Base-by-base conservation (phyloP, 352 stramenopile species). In the Phytophthora syringae region DNA sequence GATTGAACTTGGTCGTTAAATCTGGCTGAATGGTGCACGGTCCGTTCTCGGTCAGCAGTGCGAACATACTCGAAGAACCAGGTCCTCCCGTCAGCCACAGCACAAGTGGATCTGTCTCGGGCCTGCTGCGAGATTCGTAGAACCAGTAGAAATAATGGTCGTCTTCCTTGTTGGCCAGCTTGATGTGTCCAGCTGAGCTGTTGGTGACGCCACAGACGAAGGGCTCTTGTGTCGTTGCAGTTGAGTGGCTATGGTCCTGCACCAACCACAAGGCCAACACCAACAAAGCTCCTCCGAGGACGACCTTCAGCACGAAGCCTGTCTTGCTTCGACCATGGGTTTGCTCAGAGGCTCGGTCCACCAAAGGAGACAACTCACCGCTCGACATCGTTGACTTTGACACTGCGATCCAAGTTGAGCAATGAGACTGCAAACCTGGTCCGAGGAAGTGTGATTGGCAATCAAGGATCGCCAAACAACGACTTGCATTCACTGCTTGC, bases 121-220 rank as follows among this genome's bases (percentile, higher is more conserved):
- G 70, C 12, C 70, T 53, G 24, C 42, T 52, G 15, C 78, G 71
- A 36, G 81, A 84, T 57, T 87, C 74, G 44, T 80, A 83, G 64
- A 79, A 86, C 81, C 81, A 90, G 50, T 84, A 88, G 61, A 90
- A 90, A 63, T 89, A 90, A 34, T 86, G 52, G 48, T 84, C 76
- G 49, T 84, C 77, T 28, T 77, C 59, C 54, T 83, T 83, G 77
- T 85, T 83, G n/a, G 56, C 56, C 39, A 89, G 56, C 54, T 72
- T 67, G 21, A 89, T 57, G 49, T 86, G 75, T 5, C 78, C 80
- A 16, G 80, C 76, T n/a, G 69, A 80, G 44, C 40, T 69, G 51
- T 72, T 88, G 74, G 57, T 24, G 2, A 71, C 49, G 25, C 63
- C 63, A 9, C 63, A 71, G 34, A 66, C 50, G 21, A 50, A 61